Evolutionary conservation across 768 basidiomycete genomes (phyloP), one percentile per base, ranked within the genome.

Genomic region (Tricholoma flavovirens): DNA sequence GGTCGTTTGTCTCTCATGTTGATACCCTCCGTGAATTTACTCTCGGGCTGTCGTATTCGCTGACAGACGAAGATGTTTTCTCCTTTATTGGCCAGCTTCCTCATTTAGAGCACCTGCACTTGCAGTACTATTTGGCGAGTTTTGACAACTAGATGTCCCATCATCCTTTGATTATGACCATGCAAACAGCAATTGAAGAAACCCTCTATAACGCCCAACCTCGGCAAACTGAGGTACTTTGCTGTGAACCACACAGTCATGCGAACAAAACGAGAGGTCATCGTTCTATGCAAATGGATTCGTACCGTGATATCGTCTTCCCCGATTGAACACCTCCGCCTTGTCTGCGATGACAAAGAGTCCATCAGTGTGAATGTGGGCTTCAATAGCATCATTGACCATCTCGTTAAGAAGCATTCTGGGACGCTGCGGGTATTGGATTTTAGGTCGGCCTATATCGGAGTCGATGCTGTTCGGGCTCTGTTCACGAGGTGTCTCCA

Each of bases 11-110:
- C 5, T 77, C 79, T 0, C 68, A 72, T 30, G 52, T 82, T 1
- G 45, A 64, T 48, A 64, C 59, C 15, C 59, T 80, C 19, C 64
- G 62, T 9, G 65, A 73, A 11, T 67, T 84, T 42, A 73, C 77
- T 2, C 60, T 84, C 2, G 83, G 83, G 0, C 59, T 85, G 1
- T 84, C 83, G 0, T 86, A 84, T 61, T 83, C 83, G 1, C 69
- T 86, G 45, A 76, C 75, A 0, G 70, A 84, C 58, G 71, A 74
- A 29, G 79, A 84, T 54, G 71, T 83, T 4, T 83, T 82, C 61
- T 52, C 60, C 5, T 81, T 81, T 57, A 66, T 83, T 12, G 63
- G 64, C 1, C 65, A 76, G 33, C 64, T 84, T 2, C 67, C 70
- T 4, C 59, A 65, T 5, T 64, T 86, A 2, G 66, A 73, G 36